These are phyloP conservation scores for Mycena albidolilacea DNA, from an alignment of 768 basidiomycete genomes.

Conservation along the genomic window DNA sequence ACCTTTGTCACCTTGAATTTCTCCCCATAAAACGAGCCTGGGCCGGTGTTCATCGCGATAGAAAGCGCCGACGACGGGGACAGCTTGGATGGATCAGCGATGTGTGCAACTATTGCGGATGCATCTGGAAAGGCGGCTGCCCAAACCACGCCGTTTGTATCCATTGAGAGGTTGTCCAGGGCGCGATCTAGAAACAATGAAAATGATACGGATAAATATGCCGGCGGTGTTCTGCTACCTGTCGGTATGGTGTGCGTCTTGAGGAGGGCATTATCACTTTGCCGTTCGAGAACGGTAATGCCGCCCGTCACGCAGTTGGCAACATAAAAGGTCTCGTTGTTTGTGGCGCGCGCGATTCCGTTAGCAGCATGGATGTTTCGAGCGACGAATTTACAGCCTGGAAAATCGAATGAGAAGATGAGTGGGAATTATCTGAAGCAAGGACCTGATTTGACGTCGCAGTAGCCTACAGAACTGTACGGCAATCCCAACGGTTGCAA, in stretches of 20 bases:
- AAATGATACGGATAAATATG: constrained; percentile 7
- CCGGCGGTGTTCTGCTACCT: constrained; percentile 53
- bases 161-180: constrained; percentile 76
- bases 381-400: constrained; percentile 74
- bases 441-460: constrained; percentile 57
- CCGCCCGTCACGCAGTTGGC: constrained; percentile 60
- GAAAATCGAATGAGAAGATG: background rate
- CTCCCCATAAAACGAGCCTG: constrained; percentile 68
- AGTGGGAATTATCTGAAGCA: background rate
- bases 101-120: constrained; percentile 55
- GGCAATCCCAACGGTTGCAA: constrained; percentile 50
- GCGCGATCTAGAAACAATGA: constrained; percentile 54
- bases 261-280: constrained; percentile 71
- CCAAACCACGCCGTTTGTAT: constrained; percentile 73
- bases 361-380: constrained; percentile 68
- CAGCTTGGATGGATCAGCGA: constrained; percentile 56
- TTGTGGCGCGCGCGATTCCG: constrained; percentile 68
- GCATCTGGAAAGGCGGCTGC: constrained; percentile 66
- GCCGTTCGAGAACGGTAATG: constrained; percentile 69
- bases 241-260: constrained; percentile 66
- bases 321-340: constrained; percentile 78
- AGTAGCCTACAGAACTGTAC: constrained; percentile 72
- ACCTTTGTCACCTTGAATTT: constrained; percentile 75
- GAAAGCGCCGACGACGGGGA: constrained; percentile 67
- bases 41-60: constrained; percentile 67